Evolutionary conservation across 2,329 filamentous ascomycete genomes (phyloP), one percentile per base, ranked within the genome.

Genomic region (Venturia effusa): DNA sequence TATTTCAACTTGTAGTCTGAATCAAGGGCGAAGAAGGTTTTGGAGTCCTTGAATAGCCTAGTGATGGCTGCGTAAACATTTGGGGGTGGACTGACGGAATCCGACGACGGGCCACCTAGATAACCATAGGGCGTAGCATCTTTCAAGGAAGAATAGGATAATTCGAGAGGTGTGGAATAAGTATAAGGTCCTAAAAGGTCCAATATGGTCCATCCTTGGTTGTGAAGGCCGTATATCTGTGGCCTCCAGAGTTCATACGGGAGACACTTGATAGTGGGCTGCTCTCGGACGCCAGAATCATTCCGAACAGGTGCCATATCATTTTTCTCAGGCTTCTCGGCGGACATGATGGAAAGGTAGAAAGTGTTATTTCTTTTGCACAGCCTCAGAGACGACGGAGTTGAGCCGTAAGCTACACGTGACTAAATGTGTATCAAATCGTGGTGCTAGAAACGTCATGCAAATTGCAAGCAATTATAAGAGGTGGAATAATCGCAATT

Each of bases 11-110:
- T 75, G 37, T 71, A 66, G 0, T 63, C 43, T 40, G 65, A 62
- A 7, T 70, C 68, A 1, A 68, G 69, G 32, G 66, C 63, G 66
- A 75, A 75, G 66, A 75, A 75, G 1, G 65, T 55, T 61, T 72
- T 69, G 13, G 69, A 70, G 3, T 72, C 71, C 11, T 55, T 39
- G 59, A 75, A 73, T 15, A 75, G 68, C 15, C 66, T 66, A 61
- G 69, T 62, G 34, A 62, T 48, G 7, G 61, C 61, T 7, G 59
- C 24, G n/a, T 43, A 61, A 45, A 43, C 19, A 39, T 40, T 8
- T 4, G 59, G 19, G 15, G 45, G 22, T 51, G 22, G 15, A 4
- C 15, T 27, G 22, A 24, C 1, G 17, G 45, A 4, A 17, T 3
- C 5, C 15, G 45, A 27, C 10, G 22, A 24, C 22, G 45, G 45